phyloP scores from a whole-genome alignment of 768 basidiomycete genomes.

The Auricularia auricula-judae region DNA sequence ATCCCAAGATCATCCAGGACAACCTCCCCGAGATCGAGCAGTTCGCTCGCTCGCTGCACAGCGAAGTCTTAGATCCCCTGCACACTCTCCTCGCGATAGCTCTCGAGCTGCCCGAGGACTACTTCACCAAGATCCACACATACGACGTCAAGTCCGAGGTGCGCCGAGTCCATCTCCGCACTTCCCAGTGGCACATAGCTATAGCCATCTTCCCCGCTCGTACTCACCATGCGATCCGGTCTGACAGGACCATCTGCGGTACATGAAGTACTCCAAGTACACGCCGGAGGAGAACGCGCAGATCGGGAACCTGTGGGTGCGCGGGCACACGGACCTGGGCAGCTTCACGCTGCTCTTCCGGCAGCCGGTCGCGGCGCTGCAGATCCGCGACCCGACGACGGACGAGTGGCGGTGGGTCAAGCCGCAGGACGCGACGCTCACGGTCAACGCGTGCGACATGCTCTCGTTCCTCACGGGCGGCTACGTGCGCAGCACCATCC shows the following conservation, averaged over 20 bases:
- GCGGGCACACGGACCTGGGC: slow-evolving; percentile 40
- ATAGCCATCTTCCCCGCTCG: no score
- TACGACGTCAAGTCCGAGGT: slow-evolving; percentile 36
- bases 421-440: slow-evolving; percentile 34
- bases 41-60: slow-evolving; percentile 33
- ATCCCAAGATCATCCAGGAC: slow-evolving; percentile 29
- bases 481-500: slow-evolving; percentile 35
- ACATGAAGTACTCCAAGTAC: slow-evolving; percentile 45
- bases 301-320: slow-evolving; percentile 23
- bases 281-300: slow-evolving; percentile 28
- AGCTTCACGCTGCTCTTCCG: slow-evolving; percentile 42
- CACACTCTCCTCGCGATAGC: slow-evolving; percentile 36
- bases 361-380: slow-evolving; percentile 43
- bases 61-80: slow-evolving; percentile 36
- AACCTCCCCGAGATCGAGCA: slow-evolving; percentile 33
- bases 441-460: slow-evolving; percentile 41
- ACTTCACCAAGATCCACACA: slow-evolving; percentile 34
- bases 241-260: slow-evolving; percentile 32
- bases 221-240: no score
- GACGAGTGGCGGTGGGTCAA: slow-evolving; percentile 46
- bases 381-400: slow-evolving; percentile 35
- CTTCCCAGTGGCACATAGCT: not conserved
- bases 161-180: not conserved
- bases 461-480: slow-evolving; percentile 36
- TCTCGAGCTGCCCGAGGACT: slow-evolving; percentile 41